Conservation (phyloP, 441 rosid genomes). For the Brassica hybrid region DNA sequence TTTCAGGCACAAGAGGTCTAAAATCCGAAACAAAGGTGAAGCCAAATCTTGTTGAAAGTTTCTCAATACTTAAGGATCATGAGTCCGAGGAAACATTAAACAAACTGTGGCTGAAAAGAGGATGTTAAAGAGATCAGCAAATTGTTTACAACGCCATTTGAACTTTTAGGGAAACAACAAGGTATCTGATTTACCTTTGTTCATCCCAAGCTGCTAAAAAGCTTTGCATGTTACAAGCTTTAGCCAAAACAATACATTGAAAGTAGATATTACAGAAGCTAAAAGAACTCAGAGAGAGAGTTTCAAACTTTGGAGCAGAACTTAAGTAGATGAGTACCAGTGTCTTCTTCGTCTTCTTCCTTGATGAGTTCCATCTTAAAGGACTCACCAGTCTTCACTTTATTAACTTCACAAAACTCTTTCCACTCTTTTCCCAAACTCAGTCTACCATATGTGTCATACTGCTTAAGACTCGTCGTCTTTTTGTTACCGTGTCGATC, state of each 20-base stretch:
- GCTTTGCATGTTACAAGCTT: too few species aligned
- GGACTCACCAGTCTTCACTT: background rate
- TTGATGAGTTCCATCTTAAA: background rate
- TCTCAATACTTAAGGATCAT: too few species aligned
- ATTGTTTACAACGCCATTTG: background rate
- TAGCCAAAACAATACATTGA: background rate
- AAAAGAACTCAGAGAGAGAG: background rate
- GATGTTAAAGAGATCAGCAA: too few species aligned
- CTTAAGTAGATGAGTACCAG: background rate
- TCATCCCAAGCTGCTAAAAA: too few species aligned
- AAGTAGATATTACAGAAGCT: background rate
- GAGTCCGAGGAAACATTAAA: too few species aligned
- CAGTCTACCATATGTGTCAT: background rate
- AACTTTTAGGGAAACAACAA: background rate
- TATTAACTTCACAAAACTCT: background rate
- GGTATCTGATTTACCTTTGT: slow-evolving; percentile 50
- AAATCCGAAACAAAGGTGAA: too few species aligned
- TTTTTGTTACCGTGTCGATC: background rate
- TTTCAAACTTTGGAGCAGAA: background rate
- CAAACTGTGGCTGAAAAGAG: too few species aligned
- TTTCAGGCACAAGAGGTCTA: too few species aligned
- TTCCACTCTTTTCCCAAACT: background rate
- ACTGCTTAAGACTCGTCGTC: background rate
- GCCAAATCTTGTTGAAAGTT: too few species aligned
- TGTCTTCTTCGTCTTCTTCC: background rate